These are phyloP conservation scores for Aspergillus fumigatus DNA, from an alignment of 2,329 filamentous ascomycete species.

Conservation along the genomic window DNA sequence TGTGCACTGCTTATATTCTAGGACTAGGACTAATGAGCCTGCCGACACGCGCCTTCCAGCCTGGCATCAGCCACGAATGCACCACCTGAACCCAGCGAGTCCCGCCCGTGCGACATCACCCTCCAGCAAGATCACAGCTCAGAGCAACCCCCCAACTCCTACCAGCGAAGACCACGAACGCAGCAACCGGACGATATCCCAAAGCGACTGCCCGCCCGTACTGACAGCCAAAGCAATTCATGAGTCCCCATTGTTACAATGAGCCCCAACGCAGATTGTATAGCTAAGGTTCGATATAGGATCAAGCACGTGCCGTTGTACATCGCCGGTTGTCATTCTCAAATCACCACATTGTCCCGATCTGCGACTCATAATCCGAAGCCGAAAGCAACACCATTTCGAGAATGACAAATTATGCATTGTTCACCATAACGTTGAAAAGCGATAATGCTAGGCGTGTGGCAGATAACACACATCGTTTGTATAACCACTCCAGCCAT, in stretches of 20 bases:
- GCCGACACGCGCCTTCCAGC: neutral
- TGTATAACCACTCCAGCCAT: no score
- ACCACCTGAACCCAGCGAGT: neutral
- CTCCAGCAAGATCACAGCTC: no score
- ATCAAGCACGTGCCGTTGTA: neutral
- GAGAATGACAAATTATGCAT: no score
- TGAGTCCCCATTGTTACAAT: neutral
- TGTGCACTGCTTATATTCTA: neutral
- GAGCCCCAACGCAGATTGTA: neutral
- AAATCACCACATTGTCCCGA: no score
- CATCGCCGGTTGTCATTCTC: neutral
- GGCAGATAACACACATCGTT: no score
- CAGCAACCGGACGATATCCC: neutral
- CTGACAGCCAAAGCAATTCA: neutral
- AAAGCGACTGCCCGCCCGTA: neutral
- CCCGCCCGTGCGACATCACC: neutral
- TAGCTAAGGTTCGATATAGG: neutral
- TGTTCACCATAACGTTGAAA: neutral
- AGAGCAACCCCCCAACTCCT: neutral
- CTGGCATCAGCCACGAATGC: neutral
- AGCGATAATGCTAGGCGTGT: neutral
- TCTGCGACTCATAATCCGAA: neutral
- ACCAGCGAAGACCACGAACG: neutral
- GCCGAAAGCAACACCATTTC: neutral
- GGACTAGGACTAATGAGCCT: neutral